Evolutionary conservation across 805 yeast genomes (phyloP).

Genomic region (Suhomyces faveliae): DNA sequence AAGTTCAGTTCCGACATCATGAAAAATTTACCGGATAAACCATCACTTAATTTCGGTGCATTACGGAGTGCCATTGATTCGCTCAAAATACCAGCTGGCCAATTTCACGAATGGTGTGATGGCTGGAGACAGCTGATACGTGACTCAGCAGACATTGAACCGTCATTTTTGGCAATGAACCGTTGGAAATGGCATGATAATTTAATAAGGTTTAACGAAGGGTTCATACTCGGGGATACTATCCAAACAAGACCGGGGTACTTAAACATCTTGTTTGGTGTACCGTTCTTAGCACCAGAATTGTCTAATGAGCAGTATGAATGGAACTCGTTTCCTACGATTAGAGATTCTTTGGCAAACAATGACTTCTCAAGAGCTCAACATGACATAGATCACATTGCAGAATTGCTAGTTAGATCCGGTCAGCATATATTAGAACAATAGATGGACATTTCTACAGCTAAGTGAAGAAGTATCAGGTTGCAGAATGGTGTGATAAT

Average conservation of each 20-base stretch:
- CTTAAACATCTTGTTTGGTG: constrained; percentile 67
- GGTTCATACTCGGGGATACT: constrained; percentile 47
- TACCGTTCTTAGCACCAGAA: constrained; percentile 56
- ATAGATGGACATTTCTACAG: background rate
- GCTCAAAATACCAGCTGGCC: constrained; percentile 37
- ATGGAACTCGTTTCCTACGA: constrained; percentile 72
- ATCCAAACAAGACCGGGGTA: constrained; percentile 60
- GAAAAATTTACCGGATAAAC: constrained; percentile 11
- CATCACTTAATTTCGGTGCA: constrained; percentile 22
- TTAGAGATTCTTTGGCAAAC: constrained; percentile 62
- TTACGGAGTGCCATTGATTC: constrained; percentile 25
- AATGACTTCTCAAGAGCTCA: constrained; percentile 56
- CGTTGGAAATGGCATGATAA: constrained; percentile 83
- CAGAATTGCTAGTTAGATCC: constrained; percentile 18
- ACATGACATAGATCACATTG: constrained; percentile 45
- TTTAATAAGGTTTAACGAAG: constrained; percentile 53
- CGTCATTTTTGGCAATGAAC: constrained; percentile 65
- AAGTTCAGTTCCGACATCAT: constrained; percentile 26
- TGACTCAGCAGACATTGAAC: constrained; percentile 57
- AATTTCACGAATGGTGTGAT: constrained; percentile 51
- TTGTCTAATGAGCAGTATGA: constrained; percentile 31
- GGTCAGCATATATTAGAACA: constrained; percentile 13
- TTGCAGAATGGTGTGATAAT: no score
- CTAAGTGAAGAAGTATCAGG: background rate
- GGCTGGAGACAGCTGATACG: constrained; percentile 58